phyloP scores from a whole-genome alignment of 208 protist species.

The Angomonas deanei region DNA sequence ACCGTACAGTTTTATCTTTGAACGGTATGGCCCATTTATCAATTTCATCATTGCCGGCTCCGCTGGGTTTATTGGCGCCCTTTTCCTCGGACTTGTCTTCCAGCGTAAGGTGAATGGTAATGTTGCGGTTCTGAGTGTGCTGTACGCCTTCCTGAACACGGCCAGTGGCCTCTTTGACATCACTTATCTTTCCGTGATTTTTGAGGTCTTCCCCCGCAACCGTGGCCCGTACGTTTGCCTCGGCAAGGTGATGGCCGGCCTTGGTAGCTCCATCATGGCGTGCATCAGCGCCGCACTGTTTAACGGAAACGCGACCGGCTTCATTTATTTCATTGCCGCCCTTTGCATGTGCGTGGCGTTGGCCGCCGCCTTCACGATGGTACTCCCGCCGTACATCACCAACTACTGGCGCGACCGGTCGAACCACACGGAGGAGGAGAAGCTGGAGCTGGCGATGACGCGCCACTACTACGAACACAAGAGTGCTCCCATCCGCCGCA shows the following conservation, averaged over 20 bases:
- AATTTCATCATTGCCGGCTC: constrained; percentile 28
- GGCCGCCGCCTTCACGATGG: constrained; percentile 33
- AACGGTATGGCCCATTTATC: constrained; percentile 42
- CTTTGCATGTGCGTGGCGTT: constrained; percentile 32
- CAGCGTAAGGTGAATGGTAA: constrained; percentile 38
- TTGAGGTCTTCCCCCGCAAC: constrained; percentile 63
- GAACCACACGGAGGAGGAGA: constrained; percentile 31
- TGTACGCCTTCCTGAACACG: constrained; percentile 56
- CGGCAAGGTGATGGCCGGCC: constrained; percentile 72
- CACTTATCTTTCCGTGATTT: constrained; percentile 44
- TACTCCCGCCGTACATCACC: constrained; percentile 56
- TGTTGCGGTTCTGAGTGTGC: constrained; percentile 36
- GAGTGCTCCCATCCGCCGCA: constrained; percentile 41
- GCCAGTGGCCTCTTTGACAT: constrained; percentile 45
- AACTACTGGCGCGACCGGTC: constrained; percentile 53
- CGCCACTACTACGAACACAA: constrained; percentile 40
- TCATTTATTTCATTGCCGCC: constrained; percentile 52
- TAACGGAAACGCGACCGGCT: constrained; percentile 27
- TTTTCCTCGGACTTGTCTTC: constrained; percentile 32
- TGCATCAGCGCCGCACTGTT: constrained; percentile 46
- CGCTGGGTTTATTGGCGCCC: constrained; percentile 26
- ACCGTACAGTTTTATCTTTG: constrained; percentile 56
- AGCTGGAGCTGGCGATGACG: constrained; percentile 20
- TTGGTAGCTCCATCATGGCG: constrained; percentile 53
- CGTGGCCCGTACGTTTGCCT: constrained; percentile 53